Conservation (phyloP, 176 grass and related monocot genomes). For the Olyra latifolia region DNA sequence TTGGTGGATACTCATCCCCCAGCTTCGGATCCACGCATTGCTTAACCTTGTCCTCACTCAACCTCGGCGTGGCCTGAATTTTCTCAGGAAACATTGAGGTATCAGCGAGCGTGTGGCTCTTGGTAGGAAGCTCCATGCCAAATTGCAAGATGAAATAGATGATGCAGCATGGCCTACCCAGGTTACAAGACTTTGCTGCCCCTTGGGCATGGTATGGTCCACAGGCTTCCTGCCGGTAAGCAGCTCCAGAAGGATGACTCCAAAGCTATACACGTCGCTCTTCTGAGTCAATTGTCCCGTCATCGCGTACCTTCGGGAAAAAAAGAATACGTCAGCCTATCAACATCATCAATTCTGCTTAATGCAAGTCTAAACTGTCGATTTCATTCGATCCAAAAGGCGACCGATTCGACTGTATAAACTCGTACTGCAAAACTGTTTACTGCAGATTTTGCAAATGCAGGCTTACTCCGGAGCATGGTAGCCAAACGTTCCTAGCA, state of each 20-base stretch:
- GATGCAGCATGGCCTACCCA: constrained; percentile 26
- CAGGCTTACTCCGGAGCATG: constrained; percentile 51
- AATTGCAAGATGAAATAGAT: background rate
- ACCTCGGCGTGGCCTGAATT: constrained; percentile 47
- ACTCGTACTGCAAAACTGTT: background rate
- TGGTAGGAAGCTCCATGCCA: too few relatives aligned
- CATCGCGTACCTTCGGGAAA: constrained; percentile 48
- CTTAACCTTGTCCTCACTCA: constrained; percentile 66
- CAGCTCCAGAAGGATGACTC: constrained; percentile 54
- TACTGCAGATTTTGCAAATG: background rate
- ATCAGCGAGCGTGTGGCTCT: background rate
- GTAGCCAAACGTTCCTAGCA: constrained; percentile 60
- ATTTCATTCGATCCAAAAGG: background rate
- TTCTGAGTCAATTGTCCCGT: constrained; percentile 60
- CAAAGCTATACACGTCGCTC: constrained; percentile 59
- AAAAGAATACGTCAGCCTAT: background rate
- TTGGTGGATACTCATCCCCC: constrained; percentile 45
- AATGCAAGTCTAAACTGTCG: background rate
- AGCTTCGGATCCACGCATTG: constrained; percentile 62
- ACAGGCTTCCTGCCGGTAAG: constrained; percentile 63
- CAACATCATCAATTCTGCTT: too few relatives aligned
- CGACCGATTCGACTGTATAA: background rate
- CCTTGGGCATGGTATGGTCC: constrained; percentile 66
- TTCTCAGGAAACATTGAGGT: background rate
- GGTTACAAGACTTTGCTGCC: constrained; percentile 56